Evolutionary conservation across 2,329 filamentous ascomycete species (phyloP), one percentile per base, ranked within the genome.

Genomic region (Colletotrichum lentis): DNA sequence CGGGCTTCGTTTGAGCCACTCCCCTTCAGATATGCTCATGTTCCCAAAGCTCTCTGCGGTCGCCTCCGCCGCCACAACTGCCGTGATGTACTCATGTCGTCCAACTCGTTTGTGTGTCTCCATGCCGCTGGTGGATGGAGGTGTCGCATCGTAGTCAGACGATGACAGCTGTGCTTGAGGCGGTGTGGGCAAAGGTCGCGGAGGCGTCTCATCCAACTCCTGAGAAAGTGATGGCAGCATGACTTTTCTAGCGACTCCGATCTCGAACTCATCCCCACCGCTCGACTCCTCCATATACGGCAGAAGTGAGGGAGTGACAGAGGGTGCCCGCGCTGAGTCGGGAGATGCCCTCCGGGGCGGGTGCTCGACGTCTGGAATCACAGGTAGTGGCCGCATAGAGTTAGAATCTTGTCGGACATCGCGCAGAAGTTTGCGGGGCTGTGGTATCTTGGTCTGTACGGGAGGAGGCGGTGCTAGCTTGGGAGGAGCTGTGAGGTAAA

Each of bases 381-480:
- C 67, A 6, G 77, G 78, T 2, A 79, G 61, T 3, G 76, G 74
- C 2, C 75, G 71, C 27, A 73, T 70, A 35, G 72, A 53, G 43
- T 76, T 74, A 2, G 70, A 67, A 12, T 71, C 71, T 24, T 60
- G 46, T n/a, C 64, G 66, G 4, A 61, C 62, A 46, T 78, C 76
- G 24, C 75, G 71, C 7, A 72, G 46, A 8, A 67, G 68, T 65
- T 79, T 79, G 73, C 76, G 76, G 14, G 77, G 76, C 67, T 78
- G 75, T 14, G 76, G 77, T 2, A 76, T 27, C 5, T 59, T 60
- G 12, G 52, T 60, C 41, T n/a, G 49, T 11, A 62, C 57, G 5
- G 27, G 27, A 11, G 46, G 46, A n/a, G 63, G 54, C 11, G 67
- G 63, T 8, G 47, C 52, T 44, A 77, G 65, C 69, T 78, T 75